Base-by-base conservation (phyloP, 2,329 filamentous ascomycete species). In the Microascus cirrosus region DNA sequence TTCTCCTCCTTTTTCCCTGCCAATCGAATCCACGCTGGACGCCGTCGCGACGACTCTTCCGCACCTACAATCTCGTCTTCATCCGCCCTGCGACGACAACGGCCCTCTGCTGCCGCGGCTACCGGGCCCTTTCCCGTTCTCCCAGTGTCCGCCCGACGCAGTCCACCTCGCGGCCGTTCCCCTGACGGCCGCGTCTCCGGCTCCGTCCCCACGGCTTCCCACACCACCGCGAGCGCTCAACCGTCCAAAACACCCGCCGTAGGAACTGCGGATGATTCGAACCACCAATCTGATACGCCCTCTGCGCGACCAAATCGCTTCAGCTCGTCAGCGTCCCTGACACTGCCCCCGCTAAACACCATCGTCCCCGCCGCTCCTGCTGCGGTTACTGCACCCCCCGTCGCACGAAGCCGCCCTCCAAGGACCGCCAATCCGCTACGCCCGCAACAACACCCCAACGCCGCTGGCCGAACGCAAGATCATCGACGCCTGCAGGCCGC, bases 171-270 rank as follows among this genome's bases (percentile, higher is more conserved):
- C 73, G 71, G 74, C 75, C 74, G 71, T 76, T 45, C 28, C 45
- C 65, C 65, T 69, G 68, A 69, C 76, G 73, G 74, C 70, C 70
- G 74, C 73, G 72, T 69, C 68, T 64, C 63, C 66, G 63, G 62
- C 63, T 62, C 71, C 67, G 66, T 71, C 71, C 73, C 74, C 70
- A 79, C 76, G 77, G 75, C 75, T 77, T 71, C 77, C 63, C 69
- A 73, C 72, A 68, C 71, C 32, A 28, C 15, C 32, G 50, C 55
- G 34, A 52, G 22, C 34, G 28, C 55, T 22, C 55, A 32, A 52
- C 20, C 48, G 25, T 34, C 45, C 50, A n/a, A 52, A 48, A 22
- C 55, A 34, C 34, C 55, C 60, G 58, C 59, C 60, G 22, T 61
- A 62, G 54, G 22, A 39, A 12, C 54, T 13, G 18, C 28, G 25